A percentile compares a stretch with the other conserved stretches of the same genome.
phyloP scores from a whole-genome alignment of 257 asterid genomes.

The Coffea eugenioides region DNA sequence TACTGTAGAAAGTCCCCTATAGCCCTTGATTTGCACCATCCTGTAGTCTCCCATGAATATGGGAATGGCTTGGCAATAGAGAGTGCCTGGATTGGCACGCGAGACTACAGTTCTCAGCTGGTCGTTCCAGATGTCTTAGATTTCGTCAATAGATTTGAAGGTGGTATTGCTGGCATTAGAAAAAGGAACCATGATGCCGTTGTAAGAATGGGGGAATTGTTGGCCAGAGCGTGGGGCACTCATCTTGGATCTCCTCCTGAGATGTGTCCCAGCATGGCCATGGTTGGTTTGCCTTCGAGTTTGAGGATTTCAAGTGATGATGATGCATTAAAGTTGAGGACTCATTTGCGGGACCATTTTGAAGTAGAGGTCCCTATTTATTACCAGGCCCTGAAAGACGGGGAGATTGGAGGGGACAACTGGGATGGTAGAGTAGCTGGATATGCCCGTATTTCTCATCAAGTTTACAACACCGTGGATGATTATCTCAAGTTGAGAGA shows the following conservation, averaged over 20 bases:
- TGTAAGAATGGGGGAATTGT: slow-evolving; percentile 82
- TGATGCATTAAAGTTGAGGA: slow-evolving; percentile 73
- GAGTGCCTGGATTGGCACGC: slow-evolving; percentile 95
- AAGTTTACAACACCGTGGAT: slow-evolving; percentile 76
- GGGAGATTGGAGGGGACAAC: slow-evolving; percentile 38
- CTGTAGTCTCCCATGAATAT: slow-evolving; percentile 94
- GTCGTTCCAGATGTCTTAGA: slow-evolving; percentile 88
- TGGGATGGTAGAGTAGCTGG: slow-evolving; percentile 60
- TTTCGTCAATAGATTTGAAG: slow-evolving; percentile 72
- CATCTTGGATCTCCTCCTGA: slow-evolving; percentile 84
- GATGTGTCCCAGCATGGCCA: slow-evolving; percentile 96
- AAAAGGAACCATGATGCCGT: slow-evolving; percentile 75
- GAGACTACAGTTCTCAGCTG: slow-evolving; percentile 94
- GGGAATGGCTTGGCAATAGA: slow-evolving; percentile 92
- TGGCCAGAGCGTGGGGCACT: slow-evolving; percentile 85
- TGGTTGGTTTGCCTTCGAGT: slow-evolving; percentile 81
- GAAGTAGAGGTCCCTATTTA: slow-evolving; percentile 89
- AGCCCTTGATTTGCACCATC: slow-evolving; percentile 82
- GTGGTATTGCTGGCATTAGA: slow-evolving; percentile 86
- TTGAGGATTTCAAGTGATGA: slow-evolving; percentile 55
- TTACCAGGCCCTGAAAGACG: slow-evolving; percentile 58
- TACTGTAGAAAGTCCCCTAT: slow-evolving; percentile 62
- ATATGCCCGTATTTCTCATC: slow-evolving; percentile 91
- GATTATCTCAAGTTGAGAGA: slow-evolving; percentile 70
- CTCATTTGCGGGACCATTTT: slow-evolving; percentile 70